Conservation (phyloP, 1,284 basidiomycete species). For the Malassezia vespertilionis region DNA sequence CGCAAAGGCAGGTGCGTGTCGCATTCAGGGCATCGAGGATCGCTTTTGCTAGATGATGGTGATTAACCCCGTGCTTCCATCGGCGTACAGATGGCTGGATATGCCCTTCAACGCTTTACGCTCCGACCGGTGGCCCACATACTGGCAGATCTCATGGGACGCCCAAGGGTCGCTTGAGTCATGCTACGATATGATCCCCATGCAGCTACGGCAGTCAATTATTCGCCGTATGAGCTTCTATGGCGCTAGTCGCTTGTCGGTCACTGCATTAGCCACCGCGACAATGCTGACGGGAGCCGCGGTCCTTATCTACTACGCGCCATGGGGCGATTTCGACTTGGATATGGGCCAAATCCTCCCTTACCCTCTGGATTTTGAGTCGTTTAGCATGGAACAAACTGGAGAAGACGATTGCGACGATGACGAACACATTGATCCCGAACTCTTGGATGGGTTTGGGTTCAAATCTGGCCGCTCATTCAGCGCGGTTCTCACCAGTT, state of each 20-base stretch:
- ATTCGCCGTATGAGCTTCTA: neutral
- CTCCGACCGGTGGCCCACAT: constrained; percentile 8
- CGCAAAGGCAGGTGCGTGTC: too few relatives aligned
- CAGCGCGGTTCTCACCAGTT: constrained; percentile 20
- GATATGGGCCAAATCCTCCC: constrained; percentile 2
- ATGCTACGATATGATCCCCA: constrained; percentile 12
- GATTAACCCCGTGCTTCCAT: neutral
- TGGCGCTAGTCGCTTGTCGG: constrained; percentile 4
- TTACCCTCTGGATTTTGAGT: neutral
- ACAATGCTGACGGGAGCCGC: constrained; percentile 14
- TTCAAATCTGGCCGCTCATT: constrained; percentile 11
- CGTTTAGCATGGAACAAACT: constrained; percentile 17
- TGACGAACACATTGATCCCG: constrained; percentile 18
- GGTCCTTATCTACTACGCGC: constrained; percentile 10
- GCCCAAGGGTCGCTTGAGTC: neutral
- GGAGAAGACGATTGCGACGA: constrained; percentile 27
- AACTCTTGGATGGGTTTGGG: constrained; percentile 17
- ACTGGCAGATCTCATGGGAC: neutral
- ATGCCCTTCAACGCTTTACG: constrained; percentile 7
- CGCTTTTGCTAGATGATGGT: too few relatives aligned
- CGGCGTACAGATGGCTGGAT: constrained; percentile 10
- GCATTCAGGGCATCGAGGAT: too few relatives aligned
- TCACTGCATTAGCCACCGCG: constrained; percentile 10
- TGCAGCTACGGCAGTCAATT: constrained; percentile 7
- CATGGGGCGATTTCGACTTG: constrained; percentile 2